Base-by-base conservation (phyloP, 129 eudicot genomes). In the Centella asiatica region DNA sequence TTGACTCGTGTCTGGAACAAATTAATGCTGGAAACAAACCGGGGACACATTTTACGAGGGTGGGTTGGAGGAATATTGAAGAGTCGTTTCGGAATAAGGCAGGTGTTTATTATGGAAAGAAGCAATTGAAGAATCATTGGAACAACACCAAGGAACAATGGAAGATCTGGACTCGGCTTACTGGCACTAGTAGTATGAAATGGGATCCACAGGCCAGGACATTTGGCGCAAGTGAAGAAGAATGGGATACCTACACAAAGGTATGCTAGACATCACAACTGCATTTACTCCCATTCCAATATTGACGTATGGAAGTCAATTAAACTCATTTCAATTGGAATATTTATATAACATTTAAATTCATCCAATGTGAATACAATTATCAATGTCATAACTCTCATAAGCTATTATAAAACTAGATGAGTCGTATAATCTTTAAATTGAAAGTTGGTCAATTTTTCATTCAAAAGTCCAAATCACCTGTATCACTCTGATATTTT, bases 91-190 rank as follows among this genome's bases (percentile, higher is more conserved):
- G 40, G 27, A 25, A 33, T 13, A 68, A 37, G 33, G 9, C 64
- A 56, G 64, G 55, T 26, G 44, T 68, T 34, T 37, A 23, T 11
- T 49, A 49, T 37, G 72, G 56, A 23, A 54, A 36, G 52, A 56
- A 32, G 22, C 72, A 68, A 26, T 33, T 68, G 39, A 68, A 68
- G 72, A 68, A 56, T 68, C 72, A 68, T 20, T 68, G 64, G 65
- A 65, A 68, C 56, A 4, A 15, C 17, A 68, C 72, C 51, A 54
- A 53, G 29, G 44, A 44, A 17, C 44, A 68, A 24, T 68, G 72
- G 72, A 68, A 17, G 23, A 28, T 39, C 47, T 68, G 72, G 72
- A 49, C 27, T 27, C 40, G 56, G 65, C 54, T 68, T 39, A 44
- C 56, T 26, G 17, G 64, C 44, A 55, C 65, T 15, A 48, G 46